Evolutionary conservation across 225 moss, liverwort and hornwort genomes (phyloP), one percentile per base, ranked within the genome.

Genomic region (Sphagnum contortum): DNA sequence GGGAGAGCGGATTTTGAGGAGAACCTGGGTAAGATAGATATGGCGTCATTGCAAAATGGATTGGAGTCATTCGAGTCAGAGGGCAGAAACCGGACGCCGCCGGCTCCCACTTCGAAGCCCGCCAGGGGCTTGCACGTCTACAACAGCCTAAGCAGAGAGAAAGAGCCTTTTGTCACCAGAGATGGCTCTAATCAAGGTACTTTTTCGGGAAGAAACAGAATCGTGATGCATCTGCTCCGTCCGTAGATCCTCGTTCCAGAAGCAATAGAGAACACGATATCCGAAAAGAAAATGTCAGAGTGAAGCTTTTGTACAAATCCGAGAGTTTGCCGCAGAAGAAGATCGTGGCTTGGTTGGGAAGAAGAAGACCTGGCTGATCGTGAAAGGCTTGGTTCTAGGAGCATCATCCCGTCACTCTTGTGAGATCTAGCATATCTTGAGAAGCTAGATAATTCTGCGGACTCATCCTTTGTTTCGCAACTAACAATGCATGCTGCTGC

Each of bases 161-260:
- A 89, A 68, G 89, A 88, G 62, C 89, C 82, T 4, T 91, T 95
- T 60, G 48, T 69, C 57, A 87, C 86, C 0, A 84, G 72, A 64
- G 91, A 91, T 57, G 89, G 89, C 55, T 81, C 87, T 48, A 63
- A 70, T 50, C 75, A 81, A 3, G 87, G 94, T 94, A 54, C 71
- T 83, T 64, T 6, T 12, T 48, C 59, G 57, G 46, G 57, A 12
- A 4, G 29, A 29, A 29, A 29, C 29, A 29, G 29, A 29, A 29
- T 29, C 29, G 29, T 29, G 29, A 29, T 29, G 0, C 29, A 1
- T 29, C 29, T 29, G 29, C 29, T 29, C 29, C 29, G 29, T 29
- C 29, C 1, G 29, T 29, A 29, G 29, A 29, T 29, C 29, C 0
- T 29, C 29, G 29, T 29, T 29, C 29, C 29, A 29, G 29, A 29